Evolutionary conservation across 345 rosid genomes (phyloP), one percentile per base, ranked within the genome.

Genomic region (Euphorbia peplus): DNA sequence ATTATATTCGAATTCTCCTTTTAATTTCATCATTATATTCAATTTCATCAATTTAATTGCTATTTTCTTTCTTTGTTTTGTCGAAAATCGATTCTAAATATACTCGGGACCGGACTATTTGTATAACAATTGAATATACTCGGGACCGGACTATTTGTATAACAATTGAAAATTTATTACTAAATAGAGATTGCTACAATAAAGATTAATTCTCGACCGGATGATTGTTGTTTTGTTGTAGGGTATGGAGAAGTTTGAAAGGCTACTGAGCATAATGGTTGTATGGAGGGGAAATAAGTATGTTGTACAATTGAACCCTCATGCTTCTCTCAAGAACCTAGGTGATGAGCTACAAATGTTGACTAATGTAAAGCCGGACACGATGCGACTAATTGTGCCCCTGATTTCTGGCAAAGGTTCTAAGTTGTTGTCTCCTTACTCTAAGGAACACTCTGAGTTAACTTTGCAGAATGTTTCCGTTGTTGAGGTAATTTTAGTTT

Each of bases 201-300:
- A n/a, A n/a, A n/a, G n/a, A n/a, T n/a, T n/a, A n/a, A n/a, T n/a
- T n/a, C n/a, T n/a, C n/a, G n/a, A n/a, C 25, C 9, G 18, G 9
- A 25, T 18, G 30, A 24, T 52, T 65, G 21, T 53, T 37, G 5
- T 65, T 29, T 32, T 9, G 2, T 39, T 35, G 10, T 56, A 62
- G 54, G 77, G 78, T 62, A 83, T 84, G 93, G 79, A 77, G 68
- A 77, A 67, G 21, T 46, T 73, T 4, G 83, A 71, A 63, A 76
- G 64, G 64, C 48, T 59, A 44, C 54, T 87, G 25, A 79, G 52
- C 50, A 77, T 92, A 64, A 55, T 84, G 0, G 81, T 88, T 59
- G 16, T 76, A 44, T 95, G 99, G 99, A 90, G 92, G 68, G 87
- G 93, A 53, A 85, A 82, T 76, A 88, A 78, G 70, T 88, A 86